Percentiles rank a stretch among this genome's conserved stretches.
Evolutionary conservation across 2,329 filamentous ascomycete genomes (phyloP).

Genomic region (Ophiocordyceps australis): DNA sequence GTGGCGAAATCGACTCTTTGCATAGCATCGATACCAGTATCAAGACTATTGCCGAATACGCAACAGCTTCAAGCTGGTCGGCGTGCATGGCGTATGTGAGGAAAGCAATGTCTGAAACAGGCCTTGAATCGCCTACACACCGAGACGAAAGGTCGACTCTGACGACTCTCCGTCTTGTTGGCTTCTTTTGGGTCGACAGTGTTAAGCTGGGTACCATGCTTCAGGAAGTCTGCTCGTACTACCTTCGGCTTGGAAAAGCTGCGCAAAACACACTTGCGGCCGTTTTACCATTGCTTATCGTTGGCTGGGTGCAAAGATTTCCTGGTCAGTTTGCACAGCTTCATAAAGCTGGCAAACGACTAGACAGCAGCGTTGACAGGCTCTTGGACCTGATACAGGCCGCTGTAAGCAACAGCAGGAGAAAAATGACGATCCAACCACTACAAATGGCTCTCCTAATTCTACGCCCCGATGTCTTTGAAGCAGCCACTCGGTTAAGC

Average conservation of each 20-base stretch:
- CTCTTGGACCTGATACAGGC: slow-evolving; percentile 52
- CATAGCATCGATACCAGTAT: slow-evolving; percentile 38
- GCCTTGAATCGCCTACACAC: too few species aligned
- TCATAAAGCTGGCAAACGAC: slow-evolving; percentile 38
- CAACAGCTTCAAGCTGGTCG: slow-evolving; percentile 46
- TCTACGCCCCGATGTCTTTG: slow-evolving; percentile 49
- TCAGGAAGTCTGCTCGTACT: slow-evolving; percentile 48
- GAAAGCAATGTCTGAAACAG: slow-evolving; percentile 15
- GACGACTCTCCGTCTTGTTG: slow-evolving; percentile 37
- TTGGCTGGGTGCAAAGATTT: slow-evolving; percentile 46
- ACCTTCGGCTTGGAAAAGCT: slow-evolving; percentile 44
- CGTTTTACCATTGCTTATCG: slow-evolving; percentile 43
- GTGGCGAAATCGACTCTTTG: slow-evolving; percentile 9
- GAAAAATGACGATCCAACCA: slow-evolving; percentile 37
- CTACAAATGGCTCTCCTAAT: slow-evolving; percentile 45
- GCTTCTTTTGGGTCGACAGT: slow-evolving; percentile 46
- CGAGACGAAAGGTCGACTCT: slow-evolving; percentile 33
- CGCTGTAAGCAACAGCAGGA: slow-evolving; percentile 36
- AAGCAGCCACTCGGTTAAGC: slow-evolving; percentile 48
- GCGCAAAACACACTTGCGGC: slow-evolving; percentile 47
- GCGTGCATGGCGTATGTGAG: slow-evolving; percentile 40
- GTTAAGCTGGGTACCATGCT: slow-evolving; percentile 42
- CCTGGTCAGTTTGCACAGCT: slow-evolving; percentile 46
- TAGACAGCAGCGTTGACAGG: slow-evolving; percentile 48
- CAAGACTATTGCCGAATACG: slow-evolving; percentile 40